Base-by-base conservation (phyloP, 495 filamentous ascomycete genomes). In the Annulohypoxylon stygium region DNA sequence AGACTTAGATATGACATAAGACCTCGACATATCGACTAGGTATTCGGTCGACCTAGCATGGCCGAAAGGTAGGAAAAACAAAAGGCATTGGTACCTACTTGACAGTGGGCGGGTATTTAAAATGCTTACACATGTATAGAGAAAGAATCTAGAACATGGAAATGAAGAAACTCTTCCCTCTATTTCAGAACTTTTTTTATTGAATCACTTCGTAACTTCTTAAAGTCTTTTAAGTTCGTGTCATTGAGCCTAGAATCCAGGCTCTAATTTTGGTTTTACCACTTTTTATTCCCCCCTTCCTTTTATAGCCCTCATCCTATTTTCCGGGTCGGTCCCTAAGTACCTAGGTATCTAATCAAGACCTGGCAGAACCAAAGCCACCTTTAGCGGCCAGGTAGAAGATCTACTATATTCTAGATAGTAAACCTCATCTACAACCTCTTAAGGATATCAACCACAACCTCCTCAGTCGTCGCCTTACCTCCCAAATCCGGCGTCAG, bases 401-500 rank as follows among this genome's bases (percentile, higher is more conserved):
- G 25, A 55, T 55, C 10, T 34, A 34, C 3, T 30, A 11, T 53
- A 53, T 30, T 18, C 47, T 25, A 12, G 11, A 43, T 43, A 53
- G 26, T 10, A 26, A 12, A 33, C 16, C n/a, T 50, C 25, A 47
- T 53, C 36, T 91, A 98, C 81, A 98, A 78, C 76, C 93, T 88
- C 84, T 87, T 93, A 70, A 98, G 84, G 30, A 99, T 90, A 86
- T 99, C 97, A 73, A 91, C 86, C 58, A 98, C 86, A 26, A 98
- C 95, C 84, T 98, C 88, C 79, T 93, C 88, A 14, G 96, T 99
- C 55, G 87, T 90, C 50, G 95, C 93, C 74, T 86, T 92, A 16
- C 96, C 96, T 33, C 97, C 96, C 79, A 99, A 86, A 80, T 99
- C 96, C 2, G 96, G 96, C 73, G 89, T 96, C 70, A 98, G 81